Base-by-base conservation (phyloP, 2,329 filamentous ascomycete species). In the Sporothrix brunneoviolacea region DNA sequence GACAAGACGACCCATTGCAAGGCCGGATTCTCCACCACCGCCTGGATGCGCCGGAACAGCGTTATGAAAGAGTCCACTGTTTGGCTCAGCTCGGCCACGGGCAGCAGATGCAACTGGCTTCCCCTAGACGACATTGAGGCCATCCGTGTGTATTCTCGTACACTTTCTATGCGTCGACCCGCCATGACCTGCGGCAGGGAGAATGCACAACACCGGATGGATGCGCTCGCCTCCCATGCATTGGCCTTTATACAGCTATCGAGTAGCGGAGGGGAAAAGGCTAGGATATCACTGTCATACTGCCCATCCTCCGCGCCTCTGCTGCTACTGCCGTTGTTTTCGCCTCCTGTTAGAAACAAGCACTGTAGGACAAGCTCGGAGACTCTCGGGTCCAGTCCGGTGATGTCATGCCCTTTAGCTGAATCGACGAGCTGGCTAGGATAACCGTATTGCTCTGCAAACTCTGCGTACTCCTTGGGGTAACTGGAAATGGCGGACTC, bases 231-330 rank as follows among this genome's bases (percentile, higher is more conserved):
- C 18, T 65, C 61, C 71, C 71, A 74, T 0, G 66, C 63, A 49
- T 65, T 72, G 41, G 61, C 64, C 10, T 59, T 62, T 1, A 61
- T 53, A 32, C 65, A 66, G 33, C 63, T 65, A 52, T 73, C 70
- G 9, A 72, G 58, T 16, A 74, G 59, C 15, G 67, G 59, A 2
- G 70, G 71, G 3, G 70, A 55, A 47, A 70, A 73, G 51, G 71
- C 65, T 1, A 68, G 68, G 51, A 72, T 64, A 1, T 62, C 58
- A 8, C 63, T 54, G 4, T 54, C 53, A 22, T 8, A 55, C 10
- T 43, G 16, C 19, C n/a, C 27, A 3, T 24, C 15, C 1, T 10
- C 27, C 24, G 24, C 10, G 24, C 8, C 32, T 24, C 3, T 22
- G n/a, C 27, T 6, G 12, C n/a, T 16, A 33, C 28, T n/a, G 40